Evolutionary conservation across 192 early-diverging fungal genomes (phyloP).

Genomic region (Coemansia sp.): DNA sequence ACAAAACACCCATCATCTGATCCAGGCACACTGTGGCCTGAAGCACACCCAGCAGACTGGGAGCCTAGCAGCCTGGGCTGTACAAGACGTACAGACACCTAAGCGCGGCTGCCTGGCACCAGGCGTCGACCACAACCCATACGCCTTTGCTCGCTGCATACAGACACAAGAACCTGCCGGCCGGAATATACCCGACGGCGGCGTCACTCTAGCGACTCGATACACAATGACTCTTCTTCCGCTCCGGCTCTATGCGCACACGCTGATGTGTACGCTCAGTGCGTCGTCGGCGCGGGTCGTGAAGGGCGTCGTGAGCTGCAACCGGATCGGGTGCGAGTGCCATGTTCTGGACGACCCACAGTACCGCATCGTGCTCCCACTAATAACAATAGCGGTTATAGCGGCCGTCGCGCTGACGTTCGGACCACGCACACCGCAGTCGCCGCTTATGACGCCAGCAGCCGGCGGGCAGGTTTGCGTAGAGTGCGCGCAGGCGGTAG

Average conservation of each 20-base stretch:
- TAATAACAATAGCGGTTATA: constrained; percentile 25
- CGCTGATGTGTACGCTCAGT: constrained; percentile 48
- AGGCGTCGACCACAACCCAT: no score
- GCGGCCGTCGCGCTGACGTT: constrained; percentile 35
- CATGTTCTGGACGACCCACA: constrained; percentile 42
- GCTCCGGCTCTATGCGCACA: constrained; percentile 24
- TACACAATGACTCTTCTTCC: constrained; percentile 13
- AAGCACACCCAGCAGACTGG: no score
- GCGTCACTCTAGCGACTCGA: no score
- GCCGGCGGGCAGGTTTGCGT: constrained; percentile 53
- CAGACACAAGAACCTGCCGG: no score
- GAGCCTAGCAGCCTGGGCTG: no score
- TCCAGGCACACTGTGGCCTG: no score
- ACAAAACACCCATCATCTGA: no score
- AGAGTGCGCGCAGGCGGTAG: constrained; percentile 66
- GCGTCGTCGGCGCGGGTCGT: constrained; percentile 28
- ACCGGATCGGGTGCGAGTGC: constrained; percentile 50
- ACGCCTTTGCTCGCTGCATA: no score
- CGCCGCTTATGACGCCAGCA: constrained; percentile 30
- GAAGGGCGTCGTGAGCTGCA: constrained; percentile 29
- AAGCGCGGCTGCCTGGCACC: no score
- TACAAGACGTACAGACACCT: no score
- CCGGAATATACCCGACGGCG: no score
- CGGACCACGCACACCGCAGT: constrained; percentile 40
- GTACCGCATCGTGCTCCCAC: constrained; percentile 20